Base-by-base conservation (phyloP, 768 basidiomycete species). In the Suillus luteus region DNA sequence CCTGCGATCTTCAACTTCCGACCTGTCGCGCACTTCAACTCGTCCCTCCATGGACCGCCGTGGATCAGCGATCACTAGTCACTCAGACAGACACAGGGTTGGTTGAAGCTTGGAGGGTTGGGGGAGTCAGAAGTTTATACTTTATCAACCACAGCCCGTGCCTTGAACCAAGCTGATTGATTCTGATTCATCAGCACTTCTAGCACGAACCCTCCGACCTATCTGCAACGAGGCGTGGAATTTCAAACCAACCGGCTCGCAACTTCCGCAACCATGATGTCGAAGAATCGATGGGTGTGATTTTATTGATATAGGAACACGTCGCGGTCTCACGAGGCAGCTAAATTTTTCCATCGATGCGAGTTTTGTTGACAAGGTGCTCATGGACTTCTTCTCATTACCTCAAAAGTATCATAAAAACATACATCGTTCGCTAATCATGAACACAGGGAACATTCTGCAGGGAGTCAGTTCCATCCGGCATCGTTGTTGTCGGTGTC, bases 311-410 rank as follows among this genome's bases (percentile, higher is more conserved):
- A 22, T 48, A 14, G 46, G 12, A 22, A 35, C 33, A 35, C 33
- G 8, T 35, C 33, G 8, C 33, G 33, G 33, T 35, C 4, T 35
- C 33, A 7, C 33, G 33, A 35, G 4, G 33, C 33, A 35, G 33
- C 33, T 8, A 7, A 6, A 4, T 35, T 35, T 33, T 35, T 35
- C 33, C 33, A 35, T 35, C 33, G 33, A 7, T 35, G 33, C 33
- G 33, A 35, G 33, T 8, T 35, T 35, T 35, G 33, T 35, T 35
- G 33, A 35, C 33, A 35, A 31, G 65, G 65, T 8, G 63, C 62
- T 57, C 66, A 61, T 37, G 73, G 72, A 1, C 68, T 71, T 35
- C 73, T 75, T 46, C 75, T 75, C 51, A 43, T 73, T 46, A 70
- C 27, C 49, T 75, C 31, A n/a, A 68, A 73, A 60, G 73, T 31